Evolutionary conservation across 2,329 filamentous ascomycete genomes (phyloP).

Genomic region (Aspergillus vadensis): DNA sequence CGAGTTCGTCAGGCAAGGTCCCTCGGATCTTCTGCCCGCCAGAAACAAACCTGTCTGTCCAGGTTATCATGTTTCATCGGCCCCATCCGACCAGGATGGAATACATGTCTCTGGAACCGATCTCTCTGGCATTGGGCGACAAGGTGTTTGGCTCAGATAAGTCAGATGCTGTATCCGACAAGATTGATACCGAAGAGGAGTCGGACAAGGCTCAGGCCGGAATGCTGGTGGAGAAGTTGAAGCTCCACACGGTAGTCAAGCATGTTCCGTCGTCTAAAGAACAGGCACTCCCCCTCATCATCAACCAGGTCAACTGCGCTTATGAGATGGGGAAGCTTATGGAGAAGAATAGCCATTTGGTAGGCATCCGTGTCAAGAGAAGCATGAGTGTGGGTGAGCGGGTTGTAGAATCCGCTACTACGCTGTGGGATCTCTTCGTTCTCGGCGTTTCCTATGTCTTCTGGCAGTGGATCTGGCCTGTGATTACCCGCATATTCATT

Average conservation of each 20-base stretch:
- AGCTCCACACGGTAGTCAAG: slow-evolving; percentile 79
- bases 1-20: slow-evolving; percentile 53
- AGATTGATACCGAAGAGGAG: slow-evolving; percentile 73
- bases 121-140: slow-evolving; percentile 80
- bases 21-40: slow-evolving; percentile 71
- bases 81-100: slow-evolving; percentile 89
- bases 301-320: slow-evolving; percentile 95
- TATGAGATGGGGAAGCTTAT: slow-evolving; percentile 83
- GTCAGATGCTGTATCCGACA: slow-evolving; percentile 47
- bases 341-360: slow-evolving; percentile 84
- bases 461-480: slow-evolving; percentile 74
- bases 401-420: slow-evolving; percentile 89
- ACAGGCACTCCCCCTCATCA: slow-evolving; percentile 73
- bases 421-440: slow-evolving; percentile 74
- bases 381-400: slow-evolving; percentile 90
- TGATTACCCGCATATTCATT: slow-evolving; percentile 73
- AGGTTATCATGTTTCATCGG: slow-evolving; percentile 85
- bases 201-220: slow-evolving; percentile 64
- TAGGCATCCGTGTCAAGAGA: slow-evolving; percentile 78
- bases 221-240: slow-evolving; percentile 80
- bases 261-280: slow-evolving; percentile 80
- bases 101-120: slow-evolving; percentile 88
- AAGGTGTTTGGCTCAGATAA: slow-evolving; percentile 54
- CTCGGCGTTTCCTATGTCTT: slow-evolving; percentile 70
- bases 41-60: slow-evolving; percentile 70